These are phyloP conservation scores for Mycena chlorophos DNA, from an alignment of 768 basidiomycete species.

Conservation along the genomic window DNA sequence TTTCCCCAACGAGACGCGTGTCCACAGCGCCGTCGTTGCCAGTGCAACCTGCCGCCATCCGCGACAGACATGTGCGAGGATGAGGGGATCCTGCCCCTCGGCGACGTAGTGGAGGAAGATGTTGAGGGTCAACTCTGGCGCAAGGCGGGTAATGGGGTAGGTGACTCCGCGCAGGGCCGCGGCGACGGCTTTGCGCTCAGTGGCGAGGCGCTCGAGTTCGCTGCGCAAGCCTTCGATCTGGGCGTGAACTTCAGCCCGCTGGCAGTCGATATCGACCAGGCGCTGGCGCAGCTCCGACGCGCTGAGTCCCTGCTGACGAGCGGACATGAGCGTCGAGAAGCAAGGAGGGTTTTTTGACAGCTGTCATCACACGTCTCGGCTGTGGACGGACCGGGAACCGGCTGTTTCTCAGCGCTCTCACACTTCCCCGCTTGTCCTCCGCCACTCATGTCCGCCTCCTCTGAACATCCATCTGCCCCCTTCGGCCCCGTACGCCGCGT, in stretches of 20 bases:
- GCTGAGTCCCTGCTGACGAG: background rate
- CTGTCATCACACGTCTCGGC: background rate
- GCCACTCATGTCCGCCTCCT: conserved; percentile 1
- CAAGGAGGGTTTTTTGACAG: background rate
- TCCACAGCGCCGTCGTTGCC: background rate
- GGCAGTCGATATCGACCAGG: background rate
- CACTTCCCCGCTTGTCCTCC: background rate
- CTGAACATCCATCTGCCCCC: background rate
- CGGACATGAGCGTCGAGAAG: background rate
- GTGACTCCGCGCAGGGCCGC: background rate
- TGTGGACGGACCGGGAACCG: background rate
- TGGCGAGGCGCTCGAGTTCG: background rate
- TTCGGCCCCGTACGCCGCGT: conserved; percentile 24
- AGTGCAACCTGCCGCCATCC: background rate
- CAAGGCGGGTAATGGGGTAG: background rate
- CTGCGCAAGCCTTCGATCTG: background rate
- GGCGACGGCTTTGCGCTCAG: background rate
- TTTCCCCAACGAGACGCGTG: too few relatives aligned
- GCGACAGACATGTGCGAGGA: background rate
- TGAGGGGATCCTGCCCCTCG: background rate
- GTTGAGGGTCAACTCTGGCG: background rate
- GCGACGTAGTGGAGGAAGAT: background rate
- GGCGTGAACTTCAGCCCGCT: background rate
- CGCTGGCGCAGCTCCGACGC: background rate
- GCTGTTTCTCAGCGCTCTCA: background rate